Evolutionary conservation across 495 filamentous ascomycete genomes (phyloP), one percentile per base, ranked within the genome.

Genomic region (Podospora australis): DNA sequence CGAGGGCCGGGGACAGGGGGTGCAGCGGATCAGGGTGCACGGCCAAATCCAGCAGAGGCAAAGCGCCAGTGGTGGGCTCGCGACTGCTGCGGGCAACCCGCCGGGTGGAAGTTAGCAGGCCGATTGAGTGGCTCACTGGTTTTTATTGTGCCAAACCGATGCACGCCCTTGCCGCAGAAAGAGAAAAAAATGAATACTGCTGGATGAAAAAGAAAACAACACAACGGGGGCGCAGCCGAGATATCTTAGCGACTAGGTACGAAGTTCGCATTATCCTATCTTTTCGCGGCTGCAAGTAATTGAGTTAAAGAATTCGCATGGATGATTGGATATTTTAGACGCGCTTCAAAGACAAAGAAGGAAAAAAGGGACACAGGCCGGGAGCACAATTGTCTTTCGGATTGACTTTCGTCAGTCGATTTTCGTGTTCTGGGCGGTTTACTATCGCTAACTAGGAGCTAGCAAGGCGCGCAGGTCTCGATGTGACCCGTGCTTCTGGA

Each of bases 1-100:
- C 38, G 38, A 20, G 1, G 40, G 22, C 40, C 39, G 22, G 34
- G 21, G 25, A 40, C 53, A 55, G 53, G 53, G 53, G 46, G 36
- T 4, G 8, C 26, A 20, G 14, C 14, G 13, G 25, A 23, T 14
- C 26, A 32, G n/a, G 44, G 46, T 39, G 46, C 46, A 49, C 46
- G 46, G 36, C 22, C 43, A 44, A 53, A 50, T 57, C 54, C 29
- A 3, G 23, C 30, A 8, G 6, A 6, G 40, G 49, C 41, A 46
- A 23, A 20, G 39, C 44, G 48, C 34, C 52, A 22, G 39, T 13
- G n/a, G 22, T 16, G 35, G 23, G 43, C 19, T 49, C 40, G n/a
- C 52, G 28, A 20, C 9, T 39, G 30, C 16, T 39, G 25, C 41
- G 44, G 50, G 21, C 24, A 39, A n/a, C 34, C 42, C 24, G 36